phyloP scores from a whole-genome alignment of 2,329 filamentous ascomycete genomes.

The Sclerotinia glacialis region DNA sequence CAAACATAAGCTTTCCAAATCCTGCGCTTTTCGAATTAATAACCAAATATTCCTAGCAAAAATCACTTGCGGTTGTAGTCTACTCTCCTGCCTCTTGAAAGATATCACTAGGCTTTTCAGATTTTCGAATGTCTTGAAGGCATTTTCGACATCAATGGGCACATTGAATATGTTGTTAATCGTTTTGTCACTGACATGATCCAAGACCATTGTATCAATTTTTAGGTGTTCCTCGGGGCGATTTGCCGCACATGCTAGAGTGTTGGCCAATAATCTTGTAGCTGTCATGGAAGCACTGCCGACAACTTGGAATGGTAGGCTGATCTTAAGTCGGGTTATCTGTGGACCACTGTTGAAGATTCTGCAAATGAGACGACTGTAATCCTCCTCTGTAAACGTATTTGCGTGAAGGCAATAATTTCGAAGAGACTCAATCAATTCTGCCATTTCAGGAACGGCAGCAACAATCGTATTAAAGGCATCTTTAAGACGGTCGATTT shows the following conservation, averaged over 20 bases:
- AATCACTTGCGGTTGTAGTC: conserved; percentile 39
- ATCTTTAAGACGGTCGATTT: conserved; percentile 48
- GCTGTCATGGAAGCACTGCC: conserved; percentile 47
- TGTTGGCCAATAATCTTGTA: conserved; percentile 53
- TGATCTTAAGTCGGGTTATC: conserved; percentile 48
- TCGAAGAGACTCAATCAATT: conserved; percentile 46
- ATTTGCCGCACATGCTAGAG: conserved; percentile 48
- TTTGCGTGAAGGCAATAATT: conserved; percentile 49
- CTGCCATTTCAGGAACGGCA: conserved; percentile 45
- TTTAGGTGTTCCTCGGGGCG: conserved; percentile 46
- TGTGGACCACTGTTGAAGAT: conserved; percentile 48
- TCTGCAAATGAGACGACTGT: conserved; percentile 43
- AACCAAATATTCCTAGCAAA: conserved; percentile 51
- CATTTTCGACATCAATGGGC: conserved; percentile 50
- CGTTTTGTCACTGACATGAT: conserved; percentile 50
- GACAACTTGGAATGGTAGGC: conserved; percentile 52
- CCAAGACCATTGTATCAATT: conserved; percentile 49
- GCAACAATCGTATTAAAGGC: conserved; percentile 45
- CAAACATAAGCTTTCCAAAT: conserved; percentile 49
- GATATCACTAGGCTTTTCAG: conserved; percentile 49
- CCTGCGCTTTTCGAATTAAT: conserved; percentile 46
- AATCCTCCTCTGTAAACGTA: conserved; percentile 52
- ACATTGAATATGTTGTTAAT: conserved; percentile 51
- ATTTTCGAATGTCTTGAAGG: conserved; percentile 44
- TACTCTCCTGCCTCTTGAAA: conserved; percentile 46